Evolutionary conservation across 306 rosid species (phyloP), one percentile per base, ranked within the genome.

Genomic region (Ziziphus jujuba): DNA sequence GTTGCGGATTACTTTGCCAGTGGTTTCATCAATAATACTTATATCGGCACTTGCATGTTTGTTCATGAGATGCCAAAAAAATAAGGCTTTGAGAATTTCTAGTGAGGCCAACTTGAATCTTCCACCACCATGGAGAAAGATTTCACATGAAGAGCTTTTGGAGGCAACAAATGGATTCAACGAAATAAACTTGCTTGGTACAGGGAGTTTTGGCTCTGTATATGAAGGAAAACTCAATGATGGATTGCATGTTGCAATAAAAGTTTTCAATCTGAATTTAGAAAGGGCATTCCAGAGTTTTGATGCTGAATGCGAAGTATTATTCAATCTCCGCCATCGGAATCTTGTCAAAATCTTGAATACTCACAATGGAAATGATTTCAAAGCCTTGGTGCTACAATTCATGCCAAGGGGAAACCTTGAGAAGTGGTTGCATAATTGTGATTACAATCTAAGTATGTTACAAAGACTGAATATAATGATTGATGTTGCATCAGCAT

Each of bases 321-420:
- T 65, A 9, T 17, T 68, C 44, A 65, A 24, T 22, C 14, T 77
- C 9, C 77, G 69, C 16, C 81, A 71, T 2, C 20, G 76, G 15
- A 77, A 77, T 54, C 72, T 77, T 13, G 16, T 65, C 43, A 65
- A 59, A 59, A 36, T 71, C 57, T 64, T 76, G 6, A 59, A 52
- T 13, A 36, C 58, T 21, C 70, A 61, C 34, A 31, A 7, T 57
- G 24, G 6, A 14, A 19, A 1, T 5, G 65, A 68, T 28, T 68
- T 56, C 24, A 68, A 44, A 56, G 73, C 73, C 5, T 43, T 68
- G 15, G 21, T 68, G 8, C 9, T 68, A 4, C 22, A 56, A 22
- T 68, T 22, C 11, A 68, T 69, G 74, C 58, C 66, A 0, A 31
- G 33, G 1, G 74, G 74, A 36, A 57, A 50, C 43, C 69, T 70